These are phyloP conservation scores for Claviceps monticola DNA, from an alignment of 2,329 filamentous ascomycete genomes.

Conservation along the genomic window DNA sequence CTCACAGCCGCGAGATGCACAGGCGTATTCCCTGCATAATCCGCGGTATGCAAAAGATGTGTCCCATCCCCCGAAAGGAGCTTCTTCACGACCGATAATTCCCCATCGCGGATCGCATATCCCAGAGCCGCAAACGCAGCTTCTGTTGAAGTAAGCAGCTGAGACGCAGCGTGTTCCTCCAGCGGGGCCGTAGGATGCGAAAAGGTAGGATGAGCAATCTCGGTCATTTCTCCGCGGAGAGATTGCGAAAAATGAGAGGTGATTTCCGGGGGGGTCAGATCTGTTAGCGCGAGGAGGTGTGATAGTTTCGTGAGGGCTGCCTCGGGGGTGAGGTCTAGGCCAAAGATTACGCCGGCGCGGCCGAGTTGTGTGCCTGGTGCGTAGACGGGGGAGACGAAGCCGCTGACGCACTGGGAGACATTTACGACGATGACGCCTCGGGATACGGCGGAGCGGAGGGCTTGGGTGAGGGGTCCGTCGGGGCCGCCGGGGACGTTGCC, in stretches of 20 bases:
- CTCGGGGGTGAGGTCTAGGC: constrained; percentile 79
- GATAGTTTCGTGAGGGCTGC: constrained; percentile 84
- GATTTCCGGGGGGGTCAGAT: constrained; percentile 51
- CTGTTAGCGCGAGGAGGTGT: constrained; percentile 61
- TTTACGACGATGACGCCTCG: constrained; percentile 80
- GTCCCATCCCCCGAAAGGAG: constrained; percentile 52
- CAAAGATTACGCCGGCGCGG: constrained; percentile 74
- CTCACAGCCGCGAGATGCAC: constrained; percentile 44
- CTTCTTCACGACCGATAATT: constrained; percentile 50
- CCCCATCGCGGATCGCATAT: constrained; percentile 63
- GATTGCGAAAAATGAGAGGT: constrained; percentile 57
- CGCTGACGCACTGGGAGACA: constrained; percentile 75
- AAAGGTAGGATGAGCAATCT: constrained; percentile 58
- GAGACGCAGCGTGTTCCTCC: constrained; percentile 22
- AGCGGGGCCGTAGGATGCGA: constrained; percentile 51
- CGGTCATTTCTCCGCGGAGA: constrained; percentile 75
- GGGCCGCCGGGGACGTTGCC: constrained; percentile 78
- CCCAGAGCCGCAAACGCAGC: constrained; percentile 65
- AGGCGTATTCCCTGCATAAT: constrained; percentile 71
- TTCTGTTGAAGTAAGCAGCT: constrained; percentile 31
- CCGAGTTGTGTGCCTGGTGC: constrained; percentile 66
- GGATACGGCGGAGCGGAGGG: constrained; percentile 62
- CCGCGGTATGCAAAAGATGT: constrained; percentile 57
- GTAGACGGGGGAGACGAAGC: constrained; percentile 66
- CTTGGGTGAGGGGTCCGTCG: constrained; percentile 64